A percentile compares a stretch with the other conserved stretches of the same genome.
These are phyloP conservation scores for Selenicereus undatus DNA, from an alignment of 148 eudicot genomes.

Conservation along the genomic window DNA sequence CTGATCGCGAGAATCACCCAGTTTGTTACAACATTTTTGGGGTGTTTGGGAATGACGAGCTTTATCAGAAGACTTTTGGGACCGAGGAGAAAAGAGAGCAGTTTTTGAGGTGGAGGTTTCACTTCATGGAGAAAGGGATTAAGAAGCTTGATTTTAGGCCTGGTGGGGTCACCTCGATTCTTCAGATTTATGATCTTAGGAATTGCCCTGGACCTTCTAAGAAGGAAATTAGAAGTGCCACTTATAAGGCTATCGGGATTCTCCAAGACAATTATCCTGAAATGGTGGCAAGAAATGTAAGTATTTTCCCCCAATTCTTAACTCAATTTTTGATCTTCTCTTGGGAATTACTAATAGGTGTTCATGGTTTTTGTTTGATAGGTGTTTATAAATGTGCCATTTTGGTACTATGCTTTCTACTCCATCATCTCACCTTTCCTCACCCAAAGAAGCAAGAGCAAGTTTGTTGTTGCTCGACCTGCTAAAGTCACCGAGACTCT, in stretches of 20 bases:
- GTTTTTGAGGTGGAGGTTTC: constrained; percentile 66
- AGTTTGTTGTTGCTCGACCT: constrained; percentile 51
- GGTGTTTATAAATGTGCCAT: constrained; percentile 70
- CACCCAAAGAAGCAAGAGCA: constrained; percentile 69
- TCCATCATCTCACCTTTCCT: constrained; percentile 55
- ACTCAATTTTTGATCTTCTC: neutral
- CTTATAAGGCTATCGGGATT: constrained; percentile 45
- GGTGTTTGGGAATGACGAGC: constrained; percentile 36
- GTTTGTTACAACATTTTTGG: constrained; percentile 68
- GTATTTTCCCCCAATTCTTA: constrained; percentile 7
- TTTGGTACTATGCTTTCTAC: constrained; percentile 61
- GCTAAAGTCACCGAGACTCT: constrained; percentile 61
- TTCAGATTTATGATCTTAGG: constrained; percentile 60
- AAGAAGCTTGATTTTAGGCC: constrained; percentile 54
- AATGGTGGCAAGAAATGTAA: constrained; percentile 62
- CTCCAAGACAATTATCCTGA: constrained; percentile 80
- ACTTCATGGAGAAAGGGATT: constrained; percentile 56
- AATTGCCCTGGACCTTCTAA: constrained; percentile 53
- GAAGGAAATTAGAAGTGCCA: constrained; percentile 48
- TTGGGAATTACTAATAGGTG: neutral
- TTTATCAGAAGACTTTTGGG: constrained; percentile 50
- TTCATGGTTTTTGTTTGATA: constrained; percentile 10
- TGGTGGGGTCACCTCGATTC: constrained; percentile 44
- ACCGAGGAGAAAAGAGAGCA: constrained; percentile 39
- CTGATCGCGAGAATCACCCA: constrained; percentile 51